Percentiles rank a stretch among this genome's conserved stretches.
These are phyloP conservation scores for Cyclotella choctawhatcheeana DNA, from an alignment of 108 stramenopile genomes.

Conservation along the genomic window DNA sequence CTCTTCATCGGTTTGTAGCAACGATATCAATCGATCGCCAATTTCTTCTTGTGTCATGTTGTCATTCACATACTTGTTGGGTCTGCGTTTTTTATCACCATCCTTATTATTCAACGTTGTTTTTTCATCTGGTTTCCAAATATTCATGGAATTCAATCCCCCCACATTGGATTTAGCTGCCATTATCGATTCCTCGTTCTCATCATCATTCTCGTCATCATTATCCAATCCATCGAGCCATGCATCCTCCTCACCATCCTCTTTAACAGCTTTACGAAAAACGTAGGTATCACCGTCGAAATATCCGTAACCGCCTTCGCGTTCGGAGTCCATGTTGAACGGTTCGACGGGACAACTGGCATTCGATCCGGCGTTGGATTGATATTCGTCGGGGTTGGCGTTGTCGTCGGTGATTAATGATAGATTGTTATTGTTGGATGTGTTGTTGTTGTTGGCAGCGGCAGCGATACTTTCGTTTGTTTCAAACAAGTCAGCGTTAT, in stretches of 20 bases:
- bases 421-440: constrained; percentile 14
- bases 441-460: no score
- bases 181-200: constrained; percentile 38
- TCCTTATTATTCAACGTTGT: background rate
- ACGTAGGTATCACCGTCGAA: constrained; percentile 90
- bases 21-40: constrained; percentile 55
- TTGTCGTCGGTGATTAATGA: constrained; percentile 41
- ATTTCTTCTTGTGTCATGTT: constrained; percentile 28
- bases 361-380: constrained; percentile 48
- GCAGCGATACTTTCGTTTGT: no score
- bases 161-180: constrained; percentile 30
- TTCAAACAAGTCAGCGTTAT: background rate
- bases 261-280: constrained; percentile 62
- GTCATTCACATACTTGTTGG: constrained; percentile 32
- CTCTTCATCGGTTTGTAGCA: constrained; percentile 63
- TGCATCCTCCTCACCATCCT: constrained; percentile 78
- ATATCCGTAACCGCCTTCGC: constrained; percentile 79
- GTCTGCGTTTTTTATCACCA: constrained; percentile 11
- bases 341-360: constrained; percentile 73
- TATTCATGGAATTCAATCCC: constrained; percentile 31
- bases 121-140: constrained; percentile 44
- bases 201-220: constrained; percentile 42
- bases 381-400: constrained; percentile 42
- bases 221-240: constrained; percentile 81
- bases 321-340: constrained; percentile 84